Conservation (phyloP, 2,329 filamentous ascomycete genomes). For the Trichoderma sp. region DNA sequence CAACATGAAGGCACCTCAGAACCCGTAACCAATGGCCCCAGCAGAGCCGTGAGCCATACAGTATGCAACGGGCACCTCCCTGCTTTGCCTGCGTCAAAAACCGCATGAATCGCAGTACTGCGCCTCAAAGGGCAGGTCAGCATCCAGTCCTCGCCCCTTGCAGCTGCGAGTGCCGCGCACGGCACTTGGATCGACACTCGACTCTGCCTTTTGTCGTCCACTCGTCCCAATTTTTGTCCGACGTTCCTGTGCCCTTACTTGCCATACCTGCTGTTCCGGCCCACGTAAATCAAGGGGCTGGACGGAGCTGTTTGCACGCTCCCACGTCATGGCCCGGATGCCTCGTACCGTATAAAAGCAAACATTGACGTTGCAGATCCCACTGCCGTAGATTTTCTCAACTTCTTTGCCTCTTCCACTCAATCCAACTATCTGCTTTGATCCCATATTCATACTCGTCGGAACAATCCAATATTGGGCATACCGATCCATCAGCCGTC, state of each 20-base stretch:
- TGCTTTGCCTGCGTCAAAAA: constrained; percentile 9
- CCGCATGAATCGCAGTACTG: neutral
- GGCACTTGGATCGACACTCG: constrained; percentile 20
- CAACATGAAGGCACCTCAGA: too few species aligned
- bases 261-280: neutral
- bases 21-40: neutral
- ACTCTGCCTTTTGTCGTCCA: neutral
- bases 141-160: constrained; percentile 6
- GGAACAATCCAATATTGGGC: too few species aligned
- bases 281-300: constrained; percentile 19
- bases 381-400: constrained; percentile 7
- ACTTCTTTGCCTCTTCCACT: too few species aligned
- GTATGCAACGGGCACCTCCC: constrained; percentile 5
- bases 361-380: constrained; percentile 12
- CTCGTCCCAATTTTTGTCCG: constrained; percentile 10
- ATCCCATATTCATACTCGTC: neutral
- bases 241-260: constrained; percentile 11
- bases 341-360: constrained; percentile 9
- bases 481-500: neutral
- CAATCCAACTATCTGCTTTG: too few species aligned
- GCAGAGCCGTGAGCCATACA: constrained; percentile 8
- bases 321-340: constrained; percentile 19
- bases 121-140: neutral
- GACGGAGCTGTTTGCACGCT: constrained; percentile 2
- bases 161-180: constrained; percentile 1